Base-by-base conservation (phyloP, 345 rosid species). In the Eucalyptus paniculata region DNA sequence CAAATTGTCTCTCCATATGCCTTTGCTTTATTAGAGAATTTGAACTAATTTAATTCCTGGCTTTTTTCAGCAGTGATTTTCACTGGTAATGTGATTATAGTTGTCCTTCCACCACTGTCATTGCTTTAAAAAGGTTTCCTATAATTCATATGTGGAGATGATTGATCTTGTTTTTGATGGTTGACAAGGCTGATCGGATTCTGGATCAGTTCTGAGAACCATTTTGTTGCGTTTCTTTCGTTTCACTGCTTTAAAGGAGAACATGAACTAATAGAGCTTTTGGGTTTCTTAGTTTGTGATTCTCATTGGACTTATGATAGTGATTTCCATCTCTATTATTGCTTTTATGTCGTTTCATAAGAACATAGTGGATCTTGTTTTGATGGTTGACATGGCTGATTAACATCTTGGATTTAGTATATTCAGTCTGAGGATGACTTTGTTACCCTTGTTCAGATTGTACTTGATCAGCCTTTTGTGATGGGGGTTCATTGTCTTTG, bases 401-500 rank as follows among this genome's bases (percentile, higher is more conserved):
- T 40, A 77, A 77, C 47, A 77, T 37, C 85, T 37, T 77, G 47
- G 28, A 77, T 77, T 21, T 50, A 86, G 15, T n/a, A 86, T 19
- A 69, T 82, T 50, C 50, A 58, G 42, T 37, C 47, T 42, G 87
- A 88, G 88, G 62, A 89, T 81, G 88, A 86, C 87, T 89, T 86
- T 49, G 90, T 77, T 77, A 12, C 85, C 47, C 30, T 77, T 77
- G 85, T 91, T 88, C 99, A 98, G 99, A 95, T 98, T 92, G 95
- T 97, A 91, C 91, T 98, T 93, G 99, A 98, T 94, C 99, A 96
- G 88, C 99, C 98, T 90, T 93, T 95, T 89, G 96, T 93, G 87
- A 97, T 97, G 97, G 99, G 99, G 87, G 97, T 97, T 91, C 98
- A 96, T 93, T 95, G 96, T 58, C 93, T 94, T 51, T 98, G 99